Base-by-base conservation (phyloP, 192 early-diverging fungal genomes). In the Backusella australiensis region DNA sequence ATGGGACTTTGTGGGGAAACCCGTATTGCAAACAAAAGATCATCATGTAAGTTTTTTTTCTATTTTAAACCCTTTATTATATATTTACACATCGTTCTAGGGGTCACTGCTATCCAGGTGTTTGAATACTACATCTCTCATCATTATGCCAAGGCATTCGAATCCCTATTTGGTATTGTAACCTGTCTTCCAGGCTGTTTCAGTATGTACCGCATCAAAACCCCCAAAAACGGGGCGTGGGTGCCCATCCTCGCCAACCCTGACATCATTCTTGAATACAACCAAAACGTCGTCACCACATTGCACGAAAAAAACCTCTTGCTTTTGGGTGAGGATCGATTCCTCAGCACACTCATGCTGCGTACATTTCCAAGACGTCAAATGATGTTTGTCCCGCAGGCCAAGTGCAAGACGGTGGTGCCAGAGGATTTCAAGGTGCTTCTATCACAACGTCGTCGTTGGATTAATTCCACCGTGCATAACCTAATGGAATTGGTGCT, bases 121-220 rank as follows among this genome's bases (percentile, higher is more conserved):
- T 99, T 96, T 82, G 97, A 99, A 86, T 99, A 99, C 87, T 99
- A 95, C 83, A 97, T 97, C 68, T 96, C 94, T 39, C 97, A 99
- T 81, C 96, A 99, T 81, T 90, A 96, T 72, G 91, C 91, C 75
- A 96, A 97, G 82, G 90, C 96, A 0, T 99, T 99, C 77, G 97
- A 99, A 86, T 94, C 93, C 34, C 85, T 96, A n/a, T 99, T 97
- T 89, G 97, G 97, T 82, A 95, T 95, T 86, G 97, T 99, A 21
- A 99, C 97, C 0, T 99, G 97, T 86, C 82, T 99, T 15, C 97
- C 97, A 1, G 94, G 96, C 67, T 97, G 97, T 82, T 99, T 99
- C 87, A 97, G 95, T 83, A 96, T 97, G 94, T 99, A 97, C 82
- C 92, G 97, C 42, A 94, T 98, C 85, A 98, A 98, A 81, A 90